phyloP scores from a whole-genome alignment of 2,329 filamentous ascomycete genomes.

The Plenodomus biglobosus region DNA sequence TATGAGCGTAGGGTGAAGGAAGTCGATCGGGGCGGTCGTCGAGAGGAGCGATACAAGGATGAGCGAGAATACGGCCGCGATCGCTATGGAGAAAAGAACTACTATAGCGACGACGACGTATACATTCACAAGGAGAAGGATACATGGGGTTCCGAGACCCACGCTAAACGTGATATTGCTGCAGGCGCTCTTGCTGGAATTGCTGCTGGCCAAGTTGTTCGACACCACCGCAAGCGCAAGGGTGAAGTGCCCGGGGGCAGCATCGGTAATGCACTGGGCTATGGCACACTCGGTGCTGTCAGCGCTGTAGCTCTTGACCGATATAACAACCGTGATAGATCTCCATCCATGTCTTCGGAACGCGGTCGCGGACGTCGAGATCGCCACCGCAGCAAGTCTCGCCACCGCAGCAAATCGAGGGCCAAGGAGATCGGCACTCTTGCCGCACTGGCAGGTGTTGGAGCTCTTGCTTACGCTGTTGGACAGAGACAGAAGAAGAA shows the following conservation, averaged over 20 bases:
- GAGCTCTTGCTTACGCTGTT: conserved; percentile 59
- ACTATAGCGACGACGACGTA: conserved; percentile 64
- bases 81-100: conserved; percentile 47
- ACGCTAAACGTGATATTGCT: conserved; percentile 61
- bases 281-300: conserved; percentile 62
- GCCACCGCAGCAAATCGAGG: conserved; percentile 43
- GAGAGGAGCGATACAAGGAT: conserved; percentile 41
- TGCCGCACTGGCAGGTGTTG: conserved; percentile 62
- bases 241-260: conserved; percentile 57
- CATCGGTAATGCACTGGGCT: conserved; percentile 58
- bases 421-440: conserved; percentile 59
- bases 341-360: conserved; percentile 44
- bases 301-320: conserved; percentile 61
- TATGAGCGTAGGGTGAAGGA: conserved; percentile 61
- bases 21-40: conserved; percentile 52
- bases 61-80: conserved; percentile 44
- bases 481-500: conserved; percentile 51
- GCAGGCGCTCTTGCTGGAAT: conserved; percentile 63
- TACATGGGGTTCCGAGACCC: conserved; percentile 47
- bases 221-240: conserved; percentile 59
- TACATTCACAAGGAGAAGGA: conserved; percentile 59
- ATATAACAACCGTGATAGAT: conserved; percentile 51
- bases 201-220: conserved; percentile 61
- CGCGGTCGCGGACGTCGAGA: conserved; percentile 25
- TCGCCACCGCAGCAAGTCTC: conserved; percentile 29